Evolutionary conservation across 768 basidiomycete genomes (phyloP), one percentile per base, ranked within the genome.

Genomic region (Auricularia cornea): DNA sequence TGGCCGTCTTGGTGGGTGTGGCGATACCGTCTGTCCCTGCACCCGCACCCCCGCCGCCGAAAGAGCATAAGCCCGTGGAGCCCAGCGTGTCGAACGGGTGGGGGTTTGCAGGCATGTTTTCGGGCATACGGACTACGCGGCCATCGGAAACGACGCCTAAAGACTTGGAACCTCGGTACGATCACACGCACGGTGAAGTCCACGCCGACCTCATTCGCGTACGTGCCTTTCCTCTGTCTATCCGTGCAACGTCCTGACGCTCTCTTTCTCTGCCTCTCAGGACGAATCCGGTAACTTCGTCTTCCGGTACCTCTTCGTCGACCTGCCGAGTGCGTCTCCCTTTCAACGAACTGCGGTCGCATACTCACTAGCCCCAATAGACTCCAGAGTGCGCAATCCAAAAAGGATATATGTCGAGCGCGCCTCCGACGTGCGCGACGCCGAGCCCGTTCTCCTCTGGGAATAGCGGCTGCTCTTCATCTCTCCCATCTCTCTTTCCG

Each of bases 201-300:
- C 52, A 28, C 2, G 44, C 52, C 18, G 61, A 48, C 30, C 30
- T 62, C 28, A 28, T 62, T 48, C 44, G 73, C 63, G 83, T 77
- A 23, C 23, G 62, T n/a, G n/a, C n/a, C n/a, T n/a, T n/a, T n/a
- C 60, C n/a, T 56, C 32, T 41, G 60, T 14, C 54, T 57, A 0
- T 31, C 1, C 26, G 14, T n/a, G 26, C 29, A 11, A 35, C 23
- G 8, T 6, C 3, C 14, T 52, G 1, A 35, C 11, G 3, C 62
- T 60, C 62, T 57, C 35, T 56, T 60, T 26, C 66, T 61, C 62
- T n/a, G n/a, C 62, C 32, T 35, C 29, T 54, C 70, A 92, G 90
- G 88, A 90, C 66, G 82, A 83, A 59, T 82, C 87, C 60, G 90
- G 90, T 8, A 85, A 88, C 70, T 93, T 89, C 71, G 82, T 86